phyloP scores from a whole-genome alignment of 2,329 filamentous ascomycete genomes.

The Neophaeococcomyces aloes region DNA sequence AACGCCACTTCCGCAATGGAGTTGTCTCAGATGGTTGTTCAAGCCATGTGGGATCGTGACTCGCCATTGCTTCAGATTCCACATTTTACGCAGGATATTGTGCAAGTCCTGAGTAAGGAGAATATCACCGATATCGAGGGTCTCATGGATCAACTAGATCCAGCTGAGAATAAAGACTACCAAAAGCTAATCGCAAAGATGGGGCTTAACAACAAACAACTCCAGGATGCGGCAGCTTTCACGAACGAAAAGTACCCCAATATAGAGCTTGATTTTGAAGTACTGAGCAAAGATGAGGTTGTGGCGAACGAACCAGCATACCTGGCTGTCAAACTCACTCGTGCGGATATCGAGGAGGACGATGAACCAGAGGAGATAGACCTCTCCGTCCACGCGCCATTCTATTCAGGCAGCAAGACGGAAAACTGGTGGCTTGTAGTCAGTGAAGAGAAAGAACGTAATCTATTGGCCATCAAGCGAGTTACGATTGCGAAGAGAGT shows the following conservation, averaged over 20 bases:
- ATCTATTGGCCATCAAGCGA: constrained; percentile 82
- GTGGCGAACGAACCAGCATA: constrained; percentile 71
- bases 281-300: constrained; percentile 71
- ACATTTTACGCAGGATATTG: constrained; percentile 73
- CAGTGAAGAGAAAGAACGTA: constrained; percentile 81
- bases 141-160: constrained; percentile 98
- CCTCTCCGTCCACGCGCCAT: constrained; percentile 81
- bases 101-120: constrained; percentile 30
- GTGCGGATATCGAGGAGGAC: constrained; percentile 64
- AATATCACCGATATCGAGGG: constrained; percentile 90
- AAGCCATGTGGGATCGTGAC: constrained; percentile 98
- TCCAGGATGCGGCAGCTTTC: constrained; percentile 83
- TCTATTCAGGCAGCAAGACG: constrained; percentile 83
- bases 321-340: constrained; percentile 72
- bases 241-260: constrained; percentile 96
- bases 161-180: constrained; percentile 79
- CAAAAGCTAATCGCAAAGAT: constrained; percentile 65
- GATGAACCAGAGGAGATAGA: constrained; percentile 62
- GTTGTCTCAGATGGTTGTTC: constrained; percentile 97
- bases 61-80: constrained; percentile 96
- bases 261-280: constrained; percentile 78
- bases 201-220: constrained; percentile 66
- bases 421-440: constrained; percentile 99
- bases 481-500: constrained; percentile 67
- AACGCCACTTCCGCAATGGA: constrained; percentile 99